Percentiles rank a stretch among this genome's conserved stretches.
Evolutionary conservation across 192 early-diverging fungal genomes (phyloP).

Genomic region (Gryganskiella cystojenkinii): DNA sequence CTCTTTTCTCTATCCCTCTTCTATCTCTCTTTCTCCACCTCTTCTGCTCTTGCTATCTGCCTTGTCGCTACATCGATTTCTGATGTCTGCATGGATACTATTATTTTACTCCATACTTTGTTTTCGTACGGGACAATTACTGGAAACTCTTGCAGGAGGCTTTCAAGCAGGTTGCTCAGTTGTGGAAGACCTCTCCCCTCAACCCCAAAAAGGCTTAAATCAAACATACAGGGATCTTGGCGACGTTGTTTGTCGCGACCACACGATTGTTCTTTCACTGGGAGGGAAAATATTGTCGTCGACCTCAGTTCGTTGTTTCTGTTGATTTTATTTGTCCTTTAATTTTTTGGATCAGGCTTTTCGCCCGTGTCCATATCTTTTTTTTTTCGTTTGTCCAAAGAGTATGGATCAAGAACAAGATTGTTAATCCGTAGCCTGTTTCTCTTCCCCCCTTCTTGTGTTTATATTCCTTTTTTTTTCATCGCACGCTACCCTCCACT

Average conservation of each 20-base stretch:
- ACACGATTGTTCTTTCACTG: not conserved
- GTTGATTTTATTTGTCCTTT: no score
- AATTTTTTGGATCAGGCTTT: not conserved
- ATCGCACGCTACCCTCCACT: not conserved
- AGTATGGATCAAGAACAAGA: no score
- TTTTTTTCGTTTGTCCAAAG: no score
- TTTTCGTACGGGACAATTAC: not conserved
- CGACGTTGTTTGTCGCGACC: not conserved
- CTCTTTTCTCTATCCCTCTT: no score
- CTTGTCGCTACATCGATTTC: no score
- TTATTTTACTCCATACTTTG: not conserved
- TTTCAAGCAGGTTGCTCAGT: slow-evolving; percentile 68
- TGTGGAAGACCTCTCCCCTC: slow-evolving; percentile 66
- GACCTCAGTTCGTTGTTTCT: no score
- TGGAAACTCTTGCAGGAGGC: slow-evolving; percentile 53
- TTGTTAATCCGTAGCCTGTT: no score
- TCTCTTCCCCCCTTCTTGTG: no score
- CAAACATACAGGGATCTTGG: not conserved
- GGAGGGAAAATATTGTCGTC: no score
- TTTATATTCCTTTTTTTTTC: not conserved
- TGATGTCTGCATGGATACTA: no score
- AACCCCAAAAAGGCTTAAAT: slow-evolving; percentile 68
- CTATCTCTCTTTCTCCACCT: not conserved
- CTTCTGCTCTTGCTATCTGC: no score
- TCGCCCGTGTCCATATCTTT: not conserved